A percentile compares a stretch with the other conserved stretches of the same genome.
phyloP scores from a whole-genome alignment of 495 filamentous ascomycete species.

The Aspergillus egyptiacus region DNA sequence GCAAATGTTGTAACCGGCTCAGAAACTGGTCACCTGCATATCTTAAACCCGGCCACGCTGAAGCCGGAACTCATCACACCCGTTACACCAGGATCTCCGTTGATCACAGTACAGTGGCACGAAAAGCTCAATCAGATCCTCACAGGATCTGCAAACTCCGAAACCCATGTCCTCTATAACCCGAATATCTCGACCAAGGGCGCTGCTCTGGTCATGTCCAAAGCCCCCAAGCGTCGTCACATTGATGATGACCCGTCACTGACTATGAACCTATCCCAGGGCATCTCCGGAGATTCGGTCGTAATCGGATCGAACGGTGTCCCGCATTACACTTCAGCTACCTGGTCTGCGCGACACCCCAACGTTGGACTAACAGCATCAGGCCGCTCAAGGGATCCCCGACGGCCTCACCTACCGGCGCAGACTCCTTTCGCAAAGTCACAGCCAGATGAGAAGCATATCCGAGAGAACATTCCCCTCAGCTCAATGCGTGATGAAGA shows the following conservation, averaged over 20 bases:
- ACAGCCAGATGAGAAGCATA: conserved; percentile 84
- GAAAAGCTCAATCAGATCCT: conserved; percentile 92
- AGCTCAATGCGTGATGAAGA: conserved; percentile 97
- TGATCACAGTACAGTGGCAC: conserved; percentile 88
- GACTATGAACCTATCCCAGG: conserved; percentile 72
- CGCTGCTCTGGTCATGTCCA: conserved; percentile 83
- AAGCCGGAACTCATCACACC: conserved; percentile 76
- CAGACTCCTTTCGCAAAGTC: conserved; percentile 87
- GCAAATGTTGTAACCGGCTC: conserved; percentile 86
- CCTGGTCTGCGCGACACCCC: conserved; percentile 61
- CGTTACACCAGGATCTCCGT: conserved; percentile 72
- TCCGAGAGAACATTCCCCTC: conserved; percentile 78
- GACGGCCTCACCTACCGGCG: conserved; percentile 74
- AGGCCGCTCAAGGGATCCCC: conserved; percentile 71
- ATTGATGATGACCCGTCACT: conserved; percentile 85
- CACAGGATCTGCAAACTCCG: conserved; percentile 83
- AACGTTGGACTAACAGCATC: conserved; percentile 69
- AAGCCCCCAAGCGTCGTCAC: conserved; percentile 88
- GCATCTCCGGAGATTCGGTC: conserved; percentile 77
- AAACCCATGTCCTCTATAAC: conserved; percentile 86
- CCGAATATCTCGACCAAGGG: conserved; percentile 74
- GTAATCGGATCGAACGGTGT: conserved; percentile 50
- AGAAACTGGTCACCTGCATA: conserved; percentile 77
- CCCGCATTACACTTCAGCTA: conserved; percentile 41
- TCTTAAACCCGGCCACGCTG: conserved; percentile 86